Conservation (phyloP, 2,329 filamentous ascomycete genomes). For the Nigrospora oryzae region DNA sequence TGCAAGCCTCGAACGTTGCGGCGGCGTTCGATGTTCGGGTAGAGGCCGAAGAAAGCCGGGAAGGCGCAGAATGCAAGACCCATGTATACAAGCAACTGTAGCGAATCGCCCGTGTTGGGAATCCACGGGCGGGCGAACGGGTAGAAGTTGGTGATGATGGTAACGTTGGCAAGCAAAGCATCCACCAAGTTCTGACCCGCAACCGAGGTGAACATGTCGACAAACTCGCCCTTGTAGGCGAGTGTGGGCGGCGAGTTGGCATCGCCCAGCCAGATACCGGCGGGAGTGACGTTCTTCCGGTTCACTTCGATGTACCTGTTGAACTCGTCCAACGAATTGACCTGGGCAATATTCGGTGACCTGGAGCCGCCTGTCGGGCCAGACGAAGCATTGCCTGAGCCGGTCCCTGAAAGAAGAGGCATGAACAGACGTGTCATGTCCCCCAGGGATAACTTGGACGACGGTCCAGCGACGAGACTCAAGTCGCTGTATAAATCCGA, state of each 20-base stretch:
- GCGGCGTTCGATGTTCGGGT: conserved; percentile 77
- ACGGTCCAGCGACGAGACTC: conserved; percentile 34
- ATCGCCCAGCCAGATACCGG: conserved; percentile 71
- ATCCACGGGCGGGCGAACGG: conserved; percentile 68
- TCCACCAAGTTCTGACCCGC: conserved; percentile 59
- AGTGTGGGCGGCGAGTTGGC: conserved; percentile 52
- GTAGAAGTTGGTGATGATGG: conserved; percentile 65
- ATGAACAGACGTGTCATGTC: conserved; percentile 12
- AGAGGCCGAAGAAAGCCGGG: conserved; percentile 81
- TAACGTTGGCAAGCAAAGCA: conserved; percentile 56
- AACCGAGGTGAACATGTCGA: conserved; percentile 46
- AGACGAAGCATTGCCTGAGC: conserved; percentile 4
- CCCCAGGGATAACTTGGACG: conserved; percentile 24
- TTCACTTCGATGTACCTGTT: conserved; percentile 53
- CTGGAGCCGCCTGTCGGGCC: conserved; percentile 10
- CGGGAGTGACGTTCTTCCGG: conserved; percentile 63
- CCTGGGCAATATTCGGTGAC: conserved; percentile 33
- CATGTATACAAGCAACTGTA: conserved; percentile 78
- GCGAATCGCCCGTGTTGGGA: conserved; percentile 58
- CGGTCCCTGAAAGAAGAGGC: conserved; percentile 19
- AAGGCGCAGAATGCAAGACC: conserved; percentile 69
- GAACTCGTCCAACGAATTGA: conserved; percentile 61
- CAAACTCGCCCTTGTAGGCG: conserved; percentile 60
- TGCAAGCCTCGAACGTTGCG: conserved; percentile 75
- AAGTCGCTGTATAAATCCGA: conserved; percentile 22